Conservation (phyloP, 495 filamentous ascomycete genomes). For the Parmelia sp. region DNA sequence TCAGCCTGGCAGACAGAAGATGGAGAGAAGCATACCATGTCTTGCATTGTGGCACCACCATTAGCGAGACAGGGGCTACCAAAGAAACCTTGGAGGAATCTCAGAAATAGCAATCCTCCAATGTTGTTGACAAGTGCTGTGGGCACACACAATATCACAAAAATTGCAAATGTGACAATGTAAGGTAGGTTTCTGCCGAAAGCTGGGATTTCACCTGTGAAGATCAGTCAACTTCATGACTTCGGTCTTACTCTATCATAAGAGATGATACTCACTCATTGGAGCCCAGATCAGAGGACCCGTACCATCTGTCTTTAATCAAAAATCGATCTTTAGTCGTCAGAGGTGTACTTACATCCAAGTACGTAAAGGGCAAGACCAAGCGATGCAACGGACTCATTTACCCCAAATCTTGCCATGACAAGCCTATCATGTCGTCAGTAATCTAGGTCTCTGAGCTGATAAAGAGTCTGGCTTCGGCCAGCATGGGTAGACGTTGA, state of each 20-base stretch:
- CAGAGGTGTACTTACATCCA: conserved; percentile 31
- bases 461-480: not conserved
- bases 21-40: conserved; percentile 11
- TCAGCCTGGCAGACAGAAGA: not conserved
- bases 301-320: not conserved
- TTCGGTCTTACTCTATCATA: not conserved
- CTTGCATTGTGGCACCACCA: conserved; percentile 28
- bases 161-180: conserved; percentile 37
- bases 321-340: not conserved
- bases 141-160: conserved; percentile 44
- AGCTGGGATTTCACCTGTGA: conserved; percentile 35
- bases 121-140: conserved; percentile 41
- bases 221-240: not conserved
- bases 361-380: conserved; percentile 51
- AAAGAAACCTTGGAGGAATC: conserved; percentile 45
- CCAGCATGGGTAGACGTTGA: not conserved
- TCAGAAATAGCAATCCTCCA: conserved; percentile 43
- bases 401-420: conserved; percentile 40
- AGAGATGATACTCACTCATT: conserved; percentile 24
- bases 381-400: conserved; percentile 35
- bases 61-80: conserved; percentile 42
- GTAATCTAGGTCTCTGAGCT: not conserved
- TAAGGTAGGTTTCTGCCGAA: conserved; percentile 45
- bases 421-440: conserved; percentile 23
- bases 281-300: not conserved